Evolutionary conservation across 148 eudicot species (phyloP).

Genomic region (Rhododendron ferrugineum): DNA sequence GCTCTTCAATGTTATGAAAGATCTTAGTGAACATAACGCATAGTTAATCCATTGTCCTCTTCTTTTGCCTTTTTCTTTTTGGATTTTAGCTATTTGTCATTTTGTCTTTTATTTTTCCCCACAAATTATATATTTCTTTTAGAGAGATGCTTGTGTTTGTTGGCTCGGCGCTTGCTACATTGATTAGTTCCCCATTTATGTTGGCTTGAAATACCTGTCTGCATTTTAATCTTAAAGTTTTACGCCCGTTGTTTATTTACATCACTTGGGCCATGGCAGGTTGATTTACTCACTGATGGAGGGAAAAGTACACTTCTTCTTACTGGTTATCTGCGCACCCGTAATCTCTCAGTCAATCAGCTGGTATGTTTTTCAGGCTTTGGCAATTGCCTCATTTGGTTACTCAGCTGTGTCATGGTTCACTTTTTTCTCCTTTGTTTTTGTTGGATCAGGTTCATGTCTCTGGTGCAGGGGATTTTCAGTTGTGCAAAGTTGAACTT

Average conservation of each 20-base stretch:
- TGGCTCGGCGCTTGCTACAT: background rate
- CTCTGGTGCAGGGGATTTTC: slow-evolving; percentile 96
- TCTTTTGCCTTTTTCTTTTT: background rate
- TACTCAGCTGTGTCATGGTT: background rate
- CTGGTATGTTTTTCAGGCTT: slow-evolving; percentile 46
- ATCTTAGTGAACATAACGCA: background rate
- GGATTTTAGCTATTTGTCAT: background rate
- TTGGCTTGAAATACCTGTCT: background rate
- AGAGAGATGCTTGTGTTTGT: background rate
- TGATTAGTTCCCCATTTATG: background rate
- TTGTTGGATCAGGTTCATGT: slow-evolving; percentile 69
- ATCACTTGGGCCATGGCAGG: slow-evolving; percentile 34
- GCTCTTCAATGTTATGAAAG: background rate
- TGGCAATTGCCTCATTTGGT: slow-evolving; percentile 6
- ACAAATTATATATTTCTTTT: background rate
- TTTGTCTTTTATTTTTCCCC: background rate
- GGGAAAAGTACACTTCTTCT: slow-evolving; percentile 72
- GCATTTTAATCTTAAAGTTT: background rate
- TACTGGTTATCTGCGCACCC: slow-evolving; percentile 81
- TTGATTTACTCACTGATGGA: slow-evolving; percentile 53
- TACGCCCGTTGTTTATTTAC: background rate
- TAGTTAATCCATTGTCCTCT: background rate
- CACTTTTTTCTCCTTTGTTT: slow-evolving; percentile 7
- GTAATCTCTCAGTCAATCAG: slow-evolving; percentile 83
- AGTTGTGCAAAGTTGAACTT: slow-evolving; percentile 69